Percentiles rank a stretch among this genome's conserved stretches.
These are phyloP conservation scores for Hypsizygus ulmarius DNA, from an alignment of 1,284 basidiomycete genomes.

Conservation along the genomic window DNA sequence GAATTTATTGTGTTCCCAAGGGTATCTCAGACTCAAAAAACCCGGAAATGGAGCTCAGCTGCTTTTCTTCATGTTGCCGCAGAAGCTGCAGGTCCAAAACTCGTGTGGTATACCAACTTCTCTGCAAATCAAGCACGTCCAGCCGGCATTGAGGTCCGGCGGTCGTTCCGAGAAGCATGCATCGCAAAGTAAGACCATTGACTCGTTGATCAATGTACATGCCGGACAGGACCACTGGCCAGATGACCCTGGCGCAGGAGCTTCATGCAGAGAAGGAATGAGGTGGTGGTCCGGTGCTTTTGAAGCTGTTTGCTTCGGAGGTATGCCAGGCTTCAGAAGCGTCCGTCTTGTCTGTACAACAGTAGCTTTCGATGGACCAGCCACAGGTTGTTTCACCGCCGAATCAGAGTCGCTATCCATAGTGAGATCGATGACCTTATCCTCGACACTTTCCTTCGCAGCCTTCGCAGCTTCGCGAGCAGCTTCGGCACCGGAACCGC, in stretches of 20 bases:
- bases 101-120: slow-evolving; percentile 58
- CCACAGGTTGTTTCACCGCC: slow-evolving; percentile 20
- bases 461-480: slow-evolving; percentile 70
- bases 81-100: slow-evolving; percentile 74
- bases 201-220: slow-evolving; percentile 71
- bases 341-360: slow-evolving; percentile 11
- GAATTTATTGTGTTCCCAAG: slow-evolving; percentile 1
- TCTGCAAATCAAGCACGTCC: slow-evolving; percentile 71
- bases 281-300: slow-evolving; percentile 4
- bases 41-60: slow-evolving; percentile 27
- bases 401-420: slow-evolving; percentile 37
- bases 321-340: slow-evolving; percentile 10
- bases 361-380: slow-evolving; percentile 23
- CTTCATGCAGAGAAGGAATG: neutral
- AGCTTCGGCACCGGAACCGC: slow-evolving; percentile 59
- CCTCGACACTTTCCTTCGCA: slow-evolving; percentile 60
- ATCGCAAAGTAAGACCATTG: slow-evolving; percentile 52
- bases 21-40: neutral
- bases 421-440: slow-evolving; percentile 62
- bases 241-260: neutral
- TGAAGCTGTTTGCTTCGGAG: slow-evolving; percentile 2
- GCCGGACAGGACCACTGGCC: slow-evolving; percentile 61
- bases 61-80: slow-evolving; percentile 62
- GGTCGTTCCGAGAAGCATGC: slow-evolving; percentile 60
- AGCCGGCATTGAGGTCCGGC: slow-evolving; percentile 40